Conservation (phyloP, 805 yeast genomes). For the Candida anglica region DNA sequence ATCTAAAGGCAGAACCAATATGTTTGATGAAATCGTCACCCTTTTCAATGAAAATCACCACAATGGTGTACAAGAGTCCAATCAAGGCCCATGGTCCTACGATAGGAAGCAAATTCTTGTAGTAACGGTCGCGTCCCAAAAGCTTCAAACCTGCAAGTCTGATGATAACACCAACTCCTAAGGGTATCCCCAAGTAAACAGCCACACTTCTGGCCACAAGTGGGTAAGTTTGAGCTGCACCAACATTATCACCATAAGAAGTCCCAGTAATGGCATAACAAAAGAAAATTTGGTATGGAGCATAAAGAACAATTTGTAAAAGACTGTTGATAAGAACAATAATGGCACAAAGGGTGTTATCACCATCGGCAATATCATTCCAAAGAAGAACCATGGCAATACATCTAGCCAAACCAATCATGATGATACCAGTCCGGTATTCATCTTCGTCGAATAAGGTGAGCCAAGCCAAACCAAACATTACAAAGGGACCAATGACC, state of each 20-base stretch:
- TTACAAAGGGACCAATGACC: slow-evolving; percentile 52
- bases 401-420: slow-evolving; percentile 58
- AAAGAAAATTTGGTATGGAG: slow-evolving; percentile 48
- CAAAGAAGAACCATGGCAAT: slow-evolving; percentile 62
- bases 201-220: slow-evolving; percentile 48
- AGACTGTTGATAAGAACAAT: slow-evolving; percentile 50
- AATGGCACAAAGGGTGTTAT: slow-evolving; percentile 45
- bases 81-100: slow-evolving; percentile 49
- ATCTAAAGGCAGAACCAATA: slow-evolving; percentile 46
- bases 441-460: slow-evolving; percentile 44
- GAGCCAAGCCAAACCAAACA: slow-evolving; percentile 56
- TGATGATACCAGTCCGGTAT: slow-evolving; percentile 50
- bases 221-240: no score
- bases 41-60: slow-evolving; percentile 48
- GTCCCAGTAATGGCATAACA: slow-evolving; percentile 38
- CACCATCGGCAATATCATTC: slow-evolving; percentile 55
- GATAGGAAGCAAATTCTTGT: slow-evolving; percentile 31
- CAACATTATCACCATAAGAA: slow-evolving; percentile 9
- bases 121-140: slow-evolving; percentile 28
- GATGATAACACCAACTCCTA: slow-evolving; percentile 41
- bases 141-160: slow-evolving; percentile 23
- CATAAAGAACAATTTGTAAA: slow-evolving; percentile 48
- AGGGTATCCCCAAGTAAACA: slow-evolving; percentile 52
- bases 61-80: slow-evolving; percentile 49
- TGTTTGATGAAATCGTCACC: slow-evolving; percentile 46